These are phyloP conservation scores for Dothistroma pini DNA, from an alignment of 2,329 filamentous ascomycete species.

Conservation along the genomic window DNA sequence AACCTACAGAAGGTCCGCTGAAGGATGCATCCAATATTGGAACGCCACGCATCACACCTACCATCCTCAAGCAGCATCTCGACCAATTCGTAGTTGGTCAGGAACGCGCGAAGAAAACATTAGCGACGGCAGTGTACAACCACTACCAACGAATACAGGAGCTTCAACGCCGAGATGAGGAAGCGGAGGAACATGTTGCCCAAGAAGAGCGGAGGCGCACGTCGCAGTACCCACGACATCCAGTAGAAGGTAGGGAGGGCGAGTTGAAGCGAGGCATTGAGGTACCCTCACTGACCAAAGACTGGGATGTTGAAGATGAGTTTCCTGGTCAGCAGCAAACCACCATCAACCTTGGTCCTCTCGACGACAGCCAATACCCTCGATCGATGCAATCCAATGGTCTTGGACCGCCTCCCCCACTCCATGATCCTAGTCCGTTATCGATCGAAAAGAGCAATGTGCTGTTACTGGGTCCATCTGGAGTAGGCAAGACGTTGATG, in stretches of 20 bases:
- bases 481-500: constrained; percentile 95
- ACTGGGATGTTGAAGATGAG: constrained; percentile 49
- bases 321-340: constrained; percentile 59
- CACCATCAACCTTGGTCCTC: constrained; percentile 32
- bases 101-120: constrained; percentile 87
- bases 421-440: constrained; percentile 57
- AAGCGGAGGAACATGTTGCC: constrained; percentile 69
- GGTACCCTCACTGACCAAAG: constrained; percentile 34
- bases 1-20: constrained; percentile 61
- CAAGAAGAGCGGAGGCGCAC: constrained; percentile 69
- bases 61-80: constrained; percentile 76
- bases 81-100: constrained; percentile 97
- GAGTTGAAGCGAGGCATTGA: constrained; percentile 33
- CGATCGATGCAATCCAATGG: constrained; percentile 15
- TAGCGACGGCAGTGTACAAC: constrained; percentile 92
- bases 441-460: constrained; percentile 96
- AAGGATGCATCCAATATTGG: constrained; percentile 56
- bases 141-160: constrained; percentile 88
- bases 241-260: constrained; percentile 64
- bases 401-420: constrained; percentile 33
- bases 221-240: constrained; percentile 57
- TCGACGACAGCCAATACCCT: constrained; percentile 17
- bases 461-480: constrained; percentile 83
- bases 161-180: constrained; percentile 69
- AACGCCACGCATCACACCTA: constrained; percentile 57